phyloP scores from a whole-genome alignment of 202 grass and related monocot genomes.

The Eragrostis tef region DNA sequence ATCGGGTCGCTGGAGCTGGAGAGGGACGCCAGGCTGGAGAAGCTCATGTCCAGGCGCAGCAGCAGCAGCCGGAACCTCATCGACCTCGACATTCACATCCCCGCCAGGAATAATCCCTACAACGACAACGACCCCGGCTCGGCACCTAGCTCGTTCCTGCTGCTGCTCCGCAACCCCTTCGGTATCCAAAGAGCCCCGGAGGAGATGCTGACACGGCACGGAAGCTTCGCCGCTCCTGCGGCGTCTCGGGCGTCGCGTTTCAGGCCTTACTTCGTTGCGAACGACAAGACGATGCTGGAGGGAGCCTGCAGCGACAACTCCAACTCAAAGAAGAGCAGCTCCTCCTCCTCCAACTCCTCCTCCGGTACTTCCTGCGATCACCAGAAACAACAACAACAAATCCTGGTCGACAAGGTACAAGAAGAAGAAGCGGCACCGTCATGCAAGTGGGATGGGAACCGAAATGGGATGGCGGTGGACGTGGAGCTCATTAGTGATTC shows the following conservation, averaged over 20 bases:
- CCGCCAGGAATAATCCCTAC: neutral
- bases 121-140: constrained; percentile 58
- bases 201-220: constrained; percentile 56
- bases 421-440: neutral
- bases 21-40: constrained; percentile 69
- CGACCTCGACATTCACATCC: constrained; percentile 62
- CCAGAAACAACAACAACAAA: neutral
- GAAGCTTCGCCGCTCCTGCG: constrained; percentile 63
- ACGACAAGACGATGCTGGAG: constrained; percentile 40
- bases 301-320: constrained; percentile 25
- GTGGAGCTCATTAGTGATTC: constrained; percentile 65
- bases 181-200: neutral
- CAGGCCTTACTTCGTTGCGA: constrained; percentile 68
- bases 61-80: constrained; percentile 55
- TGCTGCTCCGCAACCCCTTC: constrained; percentile 57
- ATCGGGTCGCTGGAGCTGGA: constrained; percentile 81
- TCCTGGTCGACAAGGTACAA: neutral
- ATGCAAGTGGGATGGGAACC: neutral
- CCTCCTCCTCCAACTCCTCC: constrained; percentile 29
- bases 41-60: constrained; percentile 67
- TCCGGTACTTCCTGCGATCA: constrained; percentile 16
- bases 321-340: constrained; percentile 24
- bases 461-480: constrained; percentile 41
- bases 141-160: constrained; percentile 64
- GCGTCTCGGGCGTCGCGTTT: constrained; percentile 48